Percentiles rank a stretch among this genome's conserved stretches.
phyloP scores from a whole-genome alignment of 495 filamentous ascomycete species.

The Wilcoxina mikolae region DNA sequence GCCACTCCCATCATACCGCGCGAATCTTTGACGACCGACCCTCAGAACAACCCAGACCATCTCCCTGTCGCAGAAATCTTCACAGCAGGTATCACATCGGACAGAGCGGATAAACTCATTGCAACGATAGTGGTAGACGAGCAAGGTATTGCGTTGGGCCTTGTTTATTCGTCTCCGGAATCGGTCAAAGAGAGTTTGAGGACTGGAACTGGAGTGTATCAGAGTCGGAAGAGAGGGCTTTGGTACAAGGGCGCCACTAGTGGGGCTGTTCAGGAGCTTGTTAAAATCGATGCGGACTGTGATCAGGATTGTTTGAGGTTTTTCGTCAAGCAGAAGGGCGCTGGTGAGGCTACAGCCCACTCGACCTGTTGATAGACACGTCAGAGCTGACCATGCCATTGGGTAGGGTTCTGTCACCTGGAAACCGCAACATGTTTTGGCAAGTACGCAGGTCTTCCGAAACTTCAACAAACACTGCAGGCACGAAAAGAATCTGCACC shows the following conservation, averaged over 20 bases:
- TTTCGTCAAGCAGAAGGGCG: slow-evolving; percentile 72
- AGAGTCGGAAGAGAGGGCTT: slow-evolving; percentile 80
- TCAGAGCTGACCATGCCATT: background rate
- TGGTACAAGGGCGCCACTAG: slow-evolving; percentile 96
- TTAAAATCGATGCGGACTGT: slow-evolving; percentile 74
- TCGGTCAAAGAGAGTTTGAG: slow-evolving; percentile 74
- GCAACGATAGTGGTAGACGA: slow-evolving; percentile 84
- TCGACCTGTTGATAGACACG: background rate
- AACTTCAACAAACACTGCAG: slow-evolving; percentile 69
- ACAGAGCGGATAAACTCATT: slow-evolving; percentile 68
- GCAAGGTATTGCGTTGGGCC: slow-evolving; percentile 63
- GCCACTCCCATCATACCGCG: slow-evolving; percentile 70
- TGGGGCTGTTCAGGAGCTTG: slow-evolving; percentile 78
- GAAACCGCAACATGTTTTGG: slow-evolving; percentile 87
- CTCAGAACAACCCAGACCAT: slow-evolving; percentile 38
- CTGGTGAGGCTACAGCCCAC: slow-evolving; percentile 33
- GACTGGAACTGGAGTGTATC: slow-evolving; percentile 85
- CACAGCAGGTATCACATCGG: slow-evolving; percentile 54
- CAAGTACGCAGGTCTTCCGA: slow-evolving; percentile 59
- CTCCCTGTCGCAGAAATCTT: slow-evolving; percentile 56
- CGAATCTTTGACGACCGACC: slow-evolving; percentile 49
- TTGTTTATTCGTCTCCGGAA: slow-evolving; percentile 87
- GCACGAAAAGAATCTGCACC: slow-evolving; percentile 68
- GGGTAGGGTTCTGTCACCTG: slow-evolving; percentile 78
- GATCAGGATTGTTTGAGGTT: slow-evolving; percentile 86